Evolutionary conservation across 768 basidiomycete genomes (phyloP).

Genomic region (Mycena rosella): DNA sequence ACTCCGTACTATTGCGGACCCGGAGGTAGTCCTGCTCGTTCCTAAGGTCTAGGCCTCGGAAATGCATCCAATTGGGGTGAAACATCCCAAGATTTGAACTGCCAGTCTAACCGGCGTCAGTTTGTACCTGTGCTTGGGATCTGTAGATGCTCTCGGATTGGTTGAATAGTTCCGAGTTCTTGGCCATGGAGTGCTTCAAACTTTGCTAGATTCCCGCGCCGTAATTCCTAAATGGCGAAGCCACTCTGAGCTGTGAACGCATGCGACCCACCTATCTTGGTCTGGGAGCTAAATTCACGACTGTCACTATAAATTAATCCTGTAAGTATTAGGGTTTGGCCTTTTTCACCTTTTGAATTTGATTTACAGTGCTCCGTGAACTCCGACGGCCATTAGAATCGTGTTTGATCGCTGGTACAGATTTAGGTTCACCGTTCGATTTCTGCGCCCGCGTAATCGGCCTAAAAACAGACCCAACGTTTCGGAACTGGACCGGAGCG

Average conservation of each 20-base stretch:
- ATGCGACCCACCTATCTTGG: neutral
- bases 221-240: too few relatives aligned
- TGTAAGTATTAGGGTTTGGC: conserved; percentile 4
- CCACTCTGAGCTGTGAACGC: too few relatives aligned
- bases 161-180: too few relatives aligned
- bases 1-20: too few relatives aligned
- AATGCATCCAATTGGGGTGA: too few relatives aligned
- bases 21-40: too few relatives aligned
- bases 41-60: too few relatives aligned
- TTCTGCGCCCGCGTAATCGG: neutral
- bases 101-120: too few relatives aligned
- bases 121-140: neutral
- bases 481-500: neutral
- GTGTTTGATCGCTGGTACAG: conserved; percentile 10
- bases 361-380: neutral
- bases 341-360: neutral
- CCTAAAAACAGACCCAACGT: neutral
- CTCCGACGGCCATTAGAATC: conserved; percentile 2
- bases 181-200: too few relatives aligned
- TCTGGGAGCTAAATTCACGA: conserved; percentile 13
- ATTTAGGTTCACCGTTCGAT: neutral
- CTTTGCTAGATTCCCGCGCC: too few relatives aligned
- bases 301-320: conserved; percentile 4
- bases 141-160: too few relatives aligned
- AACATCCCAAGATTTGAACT: too few relatives aligned